These are phyloP conservation scores for Acer negundo DNA, from an alignment of 345 rosid genomes.

Conservation along the genomic window DNA sequence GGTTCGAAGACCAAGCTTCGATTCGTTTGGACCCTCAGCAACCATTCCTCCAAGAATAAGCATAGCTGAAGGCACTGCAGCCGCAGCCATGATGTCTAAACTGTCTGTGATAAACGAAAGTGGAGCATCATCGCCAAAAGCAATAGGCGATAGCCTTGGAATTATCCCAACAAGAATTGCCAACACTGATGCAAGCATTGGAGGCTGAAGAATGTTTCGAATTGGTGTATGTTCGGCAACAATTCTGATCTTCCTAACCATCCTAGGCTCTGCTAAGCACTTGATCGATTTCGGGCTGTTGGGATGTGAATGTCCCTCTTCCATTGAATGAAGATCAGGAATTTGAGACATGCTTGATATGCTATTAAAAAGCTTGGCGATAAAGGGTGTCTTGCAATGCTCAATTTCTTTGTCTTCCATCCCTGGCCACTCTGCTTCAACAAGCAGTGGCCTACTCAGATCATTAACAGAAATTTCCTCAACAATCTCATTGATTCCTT, in stretches of 20 bases:
- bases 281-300: slow-evolving; percentile 20
- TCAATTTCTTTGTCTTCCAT: slow-evolving; percentile 33
- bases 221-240: slow-evolving; percentile 30
- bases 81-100: slow-evolving; percentile 25
- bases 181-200: slow-evolving; percentile 25
- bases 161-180: slow-evolving; percentile 27
- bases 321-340: slow-evolving; percentile 11
- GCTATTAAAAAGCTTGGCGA: slow-evolving; percentile 33
- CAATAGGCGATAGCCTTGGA: not conserved
- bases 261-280: slow-evolving; percentile 33
- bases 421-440: slow-evolving; percentile 46
- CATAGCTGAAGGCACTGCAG: slow-evolving; percentile 34
- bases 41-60: slow-evolving; percentile 36
- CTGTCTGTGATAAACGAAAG: slow-evolving; percentile 34
- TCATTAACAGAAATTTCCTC: slow-evolving; percentile 12
- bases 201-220: slow-evolving; percentile 32
- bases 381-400: slow-evolving; percentile 39
- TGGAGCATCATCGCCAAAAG: slow-evolving; percentile 25
- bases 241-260: slow-evolving; percentile 27
- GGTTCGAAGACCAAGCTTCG: slow-evolving; percentile 39
- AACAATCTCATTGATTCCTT: slow-evolving; percentile 16
- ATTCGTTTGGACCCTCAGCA: slow-evolving; percentile 37
- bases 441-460: slow-evolving; percentile 33
- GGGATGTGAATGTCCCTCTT: not conserved
- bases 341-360: slow-evolving; percentile 7